Conservation (phyloP, 2,329 filamentous ascomycete species). For the Colletotrichum truncatum region DNA sequence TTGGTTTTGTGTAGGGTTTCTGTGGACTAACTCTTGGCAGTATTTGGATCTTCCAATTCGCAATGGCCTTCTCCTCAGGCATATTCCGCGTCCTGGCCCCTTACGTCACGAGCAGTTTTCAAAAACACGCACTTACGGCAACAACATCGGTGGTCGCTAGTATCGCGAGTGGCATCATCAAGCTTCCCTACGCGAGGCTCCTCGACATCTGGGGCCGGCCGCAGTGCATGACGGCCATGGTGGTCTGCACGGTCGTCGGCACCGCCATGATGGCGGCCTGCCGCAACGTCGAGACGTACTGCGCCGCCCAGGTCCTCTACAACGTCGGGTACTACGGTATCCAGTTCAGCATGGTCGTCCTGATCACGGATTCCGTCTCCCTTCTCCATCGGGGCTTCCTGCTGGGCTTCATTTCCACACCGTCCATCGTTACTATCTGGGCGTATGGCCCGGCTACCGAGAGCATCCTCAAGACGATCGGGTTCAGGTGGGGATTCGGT, state of each 20-base stretch:
- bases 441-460: not conserved
- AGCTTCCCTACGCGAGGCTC: slow-evolving; percentile 41
- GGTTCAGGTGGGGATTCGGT: not conserved
- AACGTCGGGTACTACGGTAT: not conserved
- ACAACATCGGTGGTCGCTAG: not conserved
- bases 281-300: slow-evolving; percentile 51
- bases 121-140: slow-evolving; percentile 12
- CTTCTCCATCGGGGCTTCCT: not conserved
- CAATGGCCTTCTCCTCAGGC: not conserved
- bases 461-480: not conserved
- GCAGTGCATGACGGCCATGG: slow-evolving; percentile 42
- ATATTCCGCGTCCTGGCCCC: slow-evolving; percentile 4
- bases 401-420: not conserved
- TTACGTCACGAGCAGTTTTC: slow-evolving; percentile 5
- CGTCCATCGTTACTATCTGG: not conserved
- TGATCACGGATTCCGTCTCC: not conserved
- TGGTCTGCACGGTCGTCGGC: slow-evolving; percentile 48
- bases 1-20: not conserved
- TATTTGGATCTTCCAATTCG: not conserved
- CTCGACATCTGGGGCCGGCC: slow-evolving; percentile 47
- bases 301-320: slow-evolving; percentile 35
- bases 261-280: slow-evolving; percentile 65
- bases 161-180: slow-evolving; percentile 1
- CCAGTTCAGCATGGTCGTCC: slow-evolving; percentile 1
- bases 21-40: not conserved